phyloP scores from a whole-genome alignment of 768 basidiomycete genomes.

The Macrocybe gigantea region DNA sequence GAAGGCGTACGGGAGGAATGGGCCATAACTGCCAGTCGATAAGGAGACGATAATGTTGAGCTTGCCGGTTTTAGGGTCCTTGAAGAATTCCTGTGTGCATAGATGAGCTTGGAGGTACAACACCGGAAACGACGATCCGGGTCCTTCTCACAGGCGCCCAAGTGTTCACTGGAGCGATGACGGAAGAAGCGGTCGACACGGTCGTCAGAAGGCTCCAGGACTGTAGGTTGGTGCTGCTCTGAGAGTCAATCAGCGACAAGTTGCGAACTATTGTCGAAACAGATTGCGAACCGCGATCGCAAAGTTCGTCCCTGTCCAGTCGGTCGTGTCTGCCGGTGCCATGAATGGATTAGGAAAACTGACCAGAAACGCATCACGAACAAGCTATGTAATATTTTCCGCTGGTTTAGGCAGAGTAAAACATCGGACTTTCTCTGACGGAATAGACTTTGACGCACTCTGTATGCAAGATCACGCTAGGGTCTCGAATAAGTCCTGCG shows the following conservation, averaged over 20 bases:
- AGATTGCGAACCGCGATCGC: slow-evolving; percentile 22
- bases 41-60: slow-evolving; percentile 27
- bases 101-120: background rate
- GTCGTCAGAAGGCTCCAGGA: slow-evolving; percentile 24
- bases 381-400: slow-evolving; percentile 30
- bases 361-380: slow-evolving; percentile 5
- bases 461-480: slow-evolving; percentile 27
- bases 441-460: slow-evolving; percentile 16
- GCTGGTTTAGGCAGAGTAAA: slow-evolving; percentile 8
- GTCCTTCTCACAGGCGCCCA: slow-evolving; percentile 23
- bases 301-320: slow-evolving; percentile 29
- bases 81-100: slow-evolving; percentile 26
- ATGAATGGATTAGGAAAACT: background rate
- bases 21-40: slow-evolving; percentile 29
- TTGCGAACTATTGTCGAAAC: background rate
- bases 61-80: slow-evolving; percentile 26
- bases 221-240: slow-evolving; percentile 25
- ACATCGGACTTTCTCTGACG: background rate
- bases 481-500: slow-evolving; percentile 27
- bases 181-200: slow-evolving; percentile 19
- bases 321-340: slow-evolving; percentile 20
- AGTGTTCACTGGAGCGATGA: slow-evolving; percentile 25
- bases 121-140: too few species aligned
- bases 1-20: slow-evolving; percentile 28
- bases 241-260: background rate